phyloP scores from a whole-genome alignment of 106 monocot genomes.

The Dendrobium nobile region DNA sequence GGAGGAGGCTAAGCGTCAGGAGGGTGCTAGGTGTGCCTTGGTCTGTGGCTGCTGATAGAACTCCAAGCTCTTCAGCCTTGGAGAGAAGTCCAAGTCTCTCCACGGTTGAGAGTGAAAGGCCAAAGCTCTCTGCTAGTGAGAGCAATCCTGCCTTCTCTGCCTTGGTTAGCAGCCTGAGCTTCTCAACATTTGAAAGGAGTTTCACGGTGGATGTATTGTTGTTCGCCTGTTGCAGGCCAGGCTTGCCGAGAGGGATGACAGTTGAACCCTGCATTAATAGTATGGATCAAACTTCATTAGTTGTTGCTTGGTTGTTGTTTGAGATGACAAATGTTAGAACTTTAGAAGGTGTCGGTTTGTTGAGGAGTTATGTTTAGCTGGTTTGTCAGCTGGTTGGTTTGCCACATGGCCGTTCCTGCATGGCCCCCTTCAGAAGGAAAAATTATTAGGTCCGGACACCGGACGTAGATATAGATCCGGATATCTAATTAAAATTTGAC shows the following conservation, averaged over 20 bases:
- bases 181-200: constrained; percentile 90
- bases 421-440: too few species aligned
- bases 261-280: not conserved
- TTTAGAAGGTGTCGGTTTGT: too few species aligned
- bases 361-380: too few species aligned
- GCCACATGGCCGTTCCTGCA: too few species aligned
- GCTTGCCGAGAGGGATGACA: constrained; percentile 7
- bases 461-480: too few species aligned
- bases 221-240: constrained; percentile 33
- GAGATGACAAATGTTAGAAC: too few species aligned
- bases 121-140: constrained; percentile 67
- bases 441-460: too few species aligned
- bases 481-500: too few species aligned
- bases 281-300: not conserved
- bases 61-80: constrained; percentile 79
- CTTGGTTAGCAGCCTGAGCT: constrained; percentile 81
- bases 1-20: constrained; percentile 34
- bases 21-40: constrained; percentile 54
- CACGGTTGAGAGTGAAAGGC: constrained; percentile 69
- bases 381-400: too few species aligned
- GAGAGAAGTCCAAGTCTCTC: constrained; percentile 87
- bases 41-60: constrained; percentile 81
- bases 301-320: too few species aligned
- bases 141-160: constrained; percentile 95
- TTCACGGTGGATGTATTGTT: constrained; percentile 41